Evolutionary conservation across 2,329 filamentous ascomycete genomes (phyloP), one percentile per base, ranked within the genome.

Genomic region (Macroventuria anomochaeta): DNA sequence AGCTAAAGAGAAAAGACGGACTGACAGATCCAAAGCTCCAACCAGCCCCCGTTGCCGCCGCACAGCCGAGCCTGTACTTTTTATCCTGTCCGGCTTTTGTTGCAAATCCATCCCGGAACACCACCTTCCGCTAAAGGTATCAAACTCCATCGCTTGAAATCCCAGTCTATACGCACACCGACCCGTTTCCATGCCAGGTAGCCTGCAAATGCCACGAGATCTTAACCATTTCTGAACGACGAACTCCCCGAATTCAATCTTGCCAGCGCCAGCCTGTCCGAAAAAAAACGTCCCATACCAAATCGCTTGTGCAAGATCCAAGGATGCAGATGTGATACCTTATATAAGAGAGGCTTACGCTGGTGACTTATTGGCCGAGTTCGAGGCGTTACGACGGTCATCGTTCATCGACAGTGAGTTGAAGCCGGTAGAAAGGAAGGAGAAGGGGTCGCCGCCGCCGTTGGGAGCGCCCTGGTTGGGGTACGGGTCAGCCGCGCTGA

Each of bases 401-500:
- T 80, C 87, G 70, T 86, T 85, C 63, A 95, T 89, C 31, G 86
- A 86, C 46, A 95, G 81, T 42, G 85, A 84, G 50, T 86, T 84
- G 54, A 95, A 90, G 36, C 88, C 88, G 25, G 84, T 83, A 25
- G 87, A 89, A 44, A 95, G 82, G 79, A 93, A 93, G 13, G 88
- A 87, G 74, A 93, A 93, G 10, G 90, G 89, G 65, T 93, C 90
- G 69, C 90, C 58, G 75, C 79, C 71, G 68, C 88, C 89, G 77
- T 90, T 91, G 23, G 73, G 69, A 25, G 88, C 86, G 33, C 89
- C 90, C 56, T 88, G 88, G 37, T 89, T 90, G 13, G 88, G 88
- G 50, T 90, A 90, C 64, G 95, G 93, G 65, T 88, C 88, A 32
- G 91, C 92, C 33, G 90, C 90, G 72, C 91, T 90, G 81, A 99